Evolutionary conservation across 768 basidiomycete genomes (phyloP).

Genomic region (Termitomyces sp.): DNA sequence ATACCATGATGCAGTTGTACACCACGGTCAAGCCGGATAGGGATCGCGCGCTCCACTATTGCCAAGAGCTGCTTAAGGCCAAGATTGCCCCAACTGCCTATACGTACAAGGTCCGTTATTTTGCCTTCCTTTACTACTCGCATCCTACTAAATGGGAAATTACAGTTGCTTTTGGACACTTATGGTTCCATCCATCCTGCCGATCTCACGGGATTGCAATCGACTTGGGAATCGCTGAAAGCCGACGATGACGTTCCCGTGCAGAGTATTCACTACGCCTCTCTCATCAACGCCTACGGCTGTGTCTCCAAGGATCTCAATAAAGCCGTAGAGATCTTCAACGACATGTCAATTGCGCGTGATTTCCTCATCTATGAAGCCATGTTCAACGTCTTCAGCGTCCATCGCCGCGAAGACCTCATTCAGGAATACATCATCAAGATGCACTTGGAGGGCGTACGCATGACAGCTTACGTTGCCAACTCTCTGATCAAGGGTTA

Average conservation of each 20-base stretch:
- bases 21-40: constrained; percentile 87
- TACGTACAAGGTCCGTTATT: constrained; percentile 80
- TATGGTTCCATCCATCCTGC: constrained; percentile 85
- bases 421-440: constrained; percentile 60
- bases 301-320: constrained; percentile 72
- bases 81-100: constrained; percentile 75
- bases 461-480: constrained; percentile 93
- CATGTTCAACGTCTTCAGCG: constrained; percentile 80
- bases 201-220: constrained; percentile 66
- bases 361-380: constrained; percentile 91
- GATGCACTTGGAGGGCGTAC: constrained; percentile 58
- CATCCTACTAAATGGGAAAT: not conserved
- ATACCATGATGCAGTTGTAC: constrained; percentile 98
- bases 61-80: constrained; percentile 54
- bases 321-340: constrained; percentile 71
- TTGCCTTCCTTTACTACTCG: not conserved
- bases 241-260: constrained; percentile 35
- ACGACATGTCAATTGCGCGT: constrained; percentile 59
- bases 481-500: constrained; percentile 78
- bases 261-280: constrained; percentile 56
- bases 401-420: constrained; percentile 72
- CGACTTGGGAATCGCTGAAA: constrained; percentile 57
- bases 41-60: constrained; percentile 68
- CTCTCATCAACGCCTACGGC: constrained; percentile 86
- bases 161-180: constrained; percentile 79